Conservation (phyloP, 2,329 filamentous ascomycete species). For the Phaeosphaeriaceae sp. region DNA sequence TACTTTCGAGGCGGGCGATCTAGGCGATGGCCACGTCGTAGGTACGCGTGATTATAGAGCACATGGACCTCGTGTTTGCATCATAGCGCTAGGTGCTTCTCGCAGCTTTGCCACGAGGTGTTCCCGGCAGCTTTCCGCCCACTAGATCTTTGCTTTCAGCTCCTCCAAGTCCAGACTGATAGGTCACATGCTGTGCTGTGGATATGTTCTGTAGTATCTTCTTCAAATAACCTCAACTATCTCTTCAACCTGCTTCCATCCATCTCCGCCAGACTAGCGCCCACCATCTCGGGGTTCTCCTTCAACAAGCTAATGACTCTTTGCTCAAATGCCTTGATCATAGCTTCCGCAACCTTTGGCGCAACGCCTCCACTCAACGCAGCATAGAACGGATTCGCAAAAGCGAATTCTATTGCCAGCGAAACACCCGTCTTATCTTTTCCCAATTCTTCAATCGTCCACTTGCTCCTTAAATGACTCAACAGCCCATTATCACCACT, state of each 20-base stretch:
- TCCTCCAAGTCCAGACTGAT: neutral
- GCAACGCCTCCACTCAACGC: slow-evolving; percentile 82
- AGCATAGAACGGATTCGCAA: slow-evolving; percentile 87
- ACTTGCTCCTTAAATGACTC: slow-evolving; percentile 72
- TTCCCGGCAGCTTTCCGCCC: no score
- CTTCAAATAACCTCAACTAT: neutral
- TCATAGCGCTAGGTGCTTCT: neutral
- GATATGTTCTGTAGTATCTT: neutral
- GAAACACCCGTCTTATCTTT: slow-evolving; percentile 72
- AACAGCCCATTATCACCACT: slow-evolving; percentile 57
- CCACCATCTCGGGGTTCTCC: slow-evolving; percentile 26
- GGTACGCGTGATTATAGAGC: neutral
- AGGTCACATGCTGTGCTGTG: neutral
- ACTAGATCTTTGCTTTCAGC: neutral
- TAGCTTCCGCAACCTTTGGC: slow-evolving; percentile 81
- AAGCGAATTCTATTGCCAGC: slow-evolving; percentile 80
- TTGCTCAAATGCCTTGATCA: slow-evolving; percentile 93
- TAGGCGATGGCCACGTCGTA: neutral
- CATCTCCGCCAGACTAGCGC: slow-evolving; percentile 32
- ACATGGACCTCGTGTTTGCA: neutral
- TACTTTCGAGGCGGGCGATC: neutral
- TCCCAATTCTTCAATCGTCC: slow-evolving; percentile 63
- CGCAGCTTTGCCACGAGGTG: no score
- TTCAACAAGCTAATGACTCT: slow-evolving; percentile 67
- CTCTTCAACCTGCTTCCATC: slow-evolving; percentile 34